Evolutionary conservation across 164 flowering plant genomes (phyloP).

Genomic region (Stephania yunnanensis): DNA sequence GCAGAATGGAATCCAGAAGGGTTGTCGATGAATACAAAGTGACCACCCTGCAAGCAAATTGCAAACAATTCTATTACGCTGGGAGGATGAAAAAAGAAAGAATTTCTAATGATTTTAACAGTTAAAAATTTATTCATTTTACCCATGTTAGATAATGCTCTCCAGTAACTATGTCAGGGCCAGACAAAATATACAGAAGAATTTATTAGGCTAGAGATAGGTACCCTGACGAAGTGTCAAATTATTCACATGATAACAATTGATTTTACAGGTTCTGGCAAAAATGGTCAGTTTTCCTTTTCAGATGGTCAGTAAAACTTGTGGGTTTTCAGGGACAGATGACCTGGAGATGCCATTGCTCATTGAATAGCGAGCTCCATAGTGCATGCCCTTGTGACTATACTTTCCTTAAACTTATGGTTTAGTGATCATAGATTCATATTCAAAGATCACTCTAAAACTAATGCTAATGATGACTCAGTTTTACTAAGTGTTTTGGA

Average conservation of each 20-base stretch:
- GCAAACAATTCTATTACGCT: neutral
- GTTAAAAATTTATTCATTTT: too few relatives aligned
- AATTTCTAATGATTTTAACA: too few relatives aligned
- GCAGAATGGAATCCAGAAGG: conserved; percentile 73
- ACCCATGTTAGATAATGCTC: too few relatives aligned
- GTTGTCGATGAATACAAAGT: conserved; percentile 83
- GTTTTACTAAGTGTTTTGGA: neutral
- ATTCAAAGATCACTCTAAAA: neutral
- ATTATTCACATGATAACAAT: conserved; percentile 6
- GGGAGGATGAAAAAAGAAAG: too few relatives aligned
- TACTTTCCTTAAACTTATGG: neutral
- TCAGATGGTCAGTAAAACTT: neutral
- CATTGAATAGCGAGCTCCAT: conserved; percentile 1
- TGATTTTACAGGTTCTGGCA: conserved; percentile 1
- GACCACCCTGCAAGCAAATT: conserved; percentile 67
- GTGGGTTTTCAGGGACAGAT: neutral
- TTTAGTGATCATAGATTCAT: neutral
- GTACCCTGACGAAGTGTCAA: neutral
- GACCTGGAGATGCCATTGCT: neutral
- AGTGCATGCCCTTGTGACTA: neutral
- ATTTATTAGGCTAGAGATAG: neutral
- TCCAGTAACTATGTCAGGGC: neutral
- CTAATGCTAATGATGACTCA: neutral
- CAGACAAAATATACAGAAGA: neutral
- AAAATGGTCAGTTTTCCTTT: conserved; percentile 1